phyloP scores from a whole-genome alignment of 2,329 filamentous ascomycete genomes.

The Uncinocarpus reesii region DNA sequence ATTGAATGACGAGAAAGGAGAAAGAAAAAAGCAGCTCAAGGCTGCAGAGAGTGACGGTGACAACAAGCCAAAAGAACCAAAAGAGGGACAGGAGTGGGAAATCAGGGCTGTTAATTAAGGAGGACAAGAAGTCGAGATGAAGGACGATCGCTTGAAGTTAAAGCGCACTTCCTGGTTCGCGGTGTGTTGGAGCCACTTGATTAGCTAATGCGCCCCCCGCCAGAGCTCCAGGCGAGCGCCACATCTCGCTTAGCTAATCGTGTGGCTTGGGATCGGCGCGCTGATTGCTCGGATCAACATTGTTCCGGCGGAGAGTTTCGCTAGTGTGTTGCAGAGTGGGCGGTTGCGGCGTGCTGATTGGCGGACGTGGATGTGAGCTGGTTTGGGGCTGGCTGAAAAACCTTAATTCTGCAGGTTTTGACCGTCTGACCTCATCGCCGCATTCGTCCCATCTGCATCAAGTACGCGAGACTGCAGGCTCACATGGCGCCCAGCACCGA shows the following conservation, averaged over 20 bases:
- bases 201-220: not conserved
- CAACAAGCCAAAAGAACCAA: slow-evolving; percentile 3
- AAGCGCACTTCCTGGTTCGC: not conserved
- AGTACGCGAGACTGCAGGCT: too few species aligned
- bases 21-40: not conserved
- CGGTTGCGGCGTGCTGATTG: not conserved
- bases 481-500: too few species aligned
- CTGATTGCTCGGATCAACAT: not conserved
- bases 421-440: too few species aligned
- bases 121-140: not conserved
- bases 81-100: slow-evolving; percentile 4
- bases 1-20: not conserved
- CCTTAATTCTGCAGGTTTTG: too few species aligned
- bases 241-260: slow-evolving; percentile 5
- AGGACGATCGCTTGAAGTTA: not conserved
- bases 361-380: not conserved
- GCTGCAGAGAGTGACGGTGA: not conserved
- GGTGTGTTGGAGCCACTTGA: slow-evolving; percentile 5
- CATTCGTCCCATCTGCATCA: too few species aligned
- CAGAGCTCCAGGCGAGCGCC: too few species aligned
- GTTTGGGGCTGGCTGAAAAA: too few species aligned
- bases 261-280: not conserved
- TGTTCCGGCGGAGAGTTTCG: not conserved
- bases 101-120: not conserved
- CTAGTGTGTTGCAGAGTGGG: not conserved